Evolutionary conservation across 176 grass and related monocot species (phyloP).

Genomic region (Triticum urartu): DNA sequence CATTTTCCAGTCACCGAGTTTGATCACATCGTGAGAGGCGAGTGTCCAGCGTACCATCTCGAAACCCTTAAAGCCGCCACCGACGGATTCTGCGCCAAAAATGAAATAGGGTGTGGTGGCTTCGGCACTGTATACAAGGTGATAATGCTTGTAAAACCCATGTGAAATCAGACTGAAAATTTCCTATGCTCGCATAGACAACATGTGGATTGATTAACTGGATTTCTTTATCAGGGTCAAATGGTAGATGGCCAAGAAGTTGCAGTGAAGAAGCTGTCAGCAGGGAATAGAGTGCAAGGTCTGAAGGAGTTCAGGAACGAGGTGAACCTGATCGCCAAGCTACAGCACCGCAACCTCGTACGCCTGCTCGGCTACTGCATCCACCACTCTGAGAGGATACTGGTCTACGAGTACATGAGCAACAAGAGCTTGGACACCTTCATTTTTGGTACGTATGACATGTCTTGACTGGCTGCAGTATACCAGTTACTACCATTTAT

Average conservation of each 20-base stretch:
- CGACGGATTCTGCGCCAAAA: slow-evolving; percentile 23
- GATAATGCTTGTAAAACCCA: neutral
- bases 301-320: slow-evolving; percentile 73
- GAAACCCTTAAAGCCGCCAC: slow-evolving; percentile 39
- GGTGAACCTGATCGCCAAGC: slow-evolving; percentile 54
- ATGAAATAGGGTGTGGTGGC: slow-evolving; percentile 52
- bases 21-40: slow-evolving; percentile 5
- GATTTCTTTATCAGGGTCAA: slow-evolving; percentile 17
- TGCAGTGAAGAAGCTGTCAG: slow-evolving; percentile 56
- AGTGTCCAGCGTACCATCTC: slow-evolving; percentile 44
- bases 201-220: neutral
- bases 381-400: slow-evolving; percentile 36
- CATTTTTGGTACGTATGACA: slow-evolving; percentile 38
- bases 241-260: slow-evolving; percentile 54
- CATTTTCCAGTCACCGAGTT: neutral
- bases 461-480: neutral
- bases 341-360: slow-evolving; percentile 74
- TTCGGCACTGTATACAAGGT: slow-evolving; percentile 64
- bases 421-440: slow-evolving; percentile 70
- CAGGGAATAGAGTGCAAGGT: slow-evolving; percentile 31
- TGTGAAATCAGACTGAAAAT: neutral
- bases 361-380: slow-evolving; percentile 63
- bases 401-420: slow-evolving; percentile 65
- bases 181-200: too few species aligned
- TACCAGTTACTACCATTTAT: neutral